Evolutionary conservation across 306 rosid species (phyloP), one percentile per base, ranked within the genome.

Genomic region (Amphicarpaea edgeworthii): DNA sequence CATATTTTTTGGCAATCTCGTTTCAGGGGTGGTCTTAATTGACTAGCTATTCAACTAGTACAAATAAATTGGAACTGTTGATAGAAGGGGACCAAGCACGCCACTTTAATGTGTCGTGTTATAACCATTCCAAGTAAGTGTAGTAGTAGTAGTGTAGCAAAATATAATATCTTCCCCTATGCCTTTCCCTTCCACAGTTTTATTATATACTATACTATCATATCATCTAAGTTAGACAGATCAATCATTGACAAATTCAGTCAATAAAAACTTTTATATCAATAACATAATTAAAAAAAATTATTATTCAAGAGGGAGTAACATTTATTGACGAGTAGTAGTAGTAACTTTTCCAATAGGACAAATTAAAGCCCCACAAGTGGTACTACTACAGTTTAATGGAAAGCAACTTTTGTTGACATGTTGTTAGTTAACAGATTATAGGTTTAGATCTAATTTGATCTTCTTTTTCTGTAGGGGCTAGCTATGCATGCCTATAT

Each of bases 1-100:
- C 72, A 76, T 46, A 61, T 77, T 74, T 59, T 79, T 77, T 84
- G 80, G 81, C 65, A 73, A 79, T 83, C 81, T 83, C 58, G 16
- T 81, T 63, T 81, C 73, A 81, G 79, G 79, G 79, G 50, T 1
- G 72, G 73, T 77, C 43, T 73, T 69, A 82, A 81, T 83, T 73
- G 85, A 49, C 60, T 68, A 85, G 70, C 67, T 70, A 68, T 47
- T 64, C 46, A 16, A 77, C 67, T 58, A 65, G 76, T 55, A 73
- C 73, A 79, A 81, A 58, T 65, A 79, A 76, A 58, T 64, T 59
- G 55, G 17, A 53, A 82, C 77, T 81, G 74, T 75, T 83, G 77
- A 78, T 68, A 73, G 77, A 53, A 2, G 71, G 81, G 87, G 81
- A 71, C 77, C 80, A 42, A 66, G 59, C 72, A 78, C 60, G 45